Percentiles rank a stretch among this genome's conserved stretches.
phyloP scores from a whole-genome alignment of 352 stramenopile genomes.

The Aphanomyces cochlioides region DNA sequence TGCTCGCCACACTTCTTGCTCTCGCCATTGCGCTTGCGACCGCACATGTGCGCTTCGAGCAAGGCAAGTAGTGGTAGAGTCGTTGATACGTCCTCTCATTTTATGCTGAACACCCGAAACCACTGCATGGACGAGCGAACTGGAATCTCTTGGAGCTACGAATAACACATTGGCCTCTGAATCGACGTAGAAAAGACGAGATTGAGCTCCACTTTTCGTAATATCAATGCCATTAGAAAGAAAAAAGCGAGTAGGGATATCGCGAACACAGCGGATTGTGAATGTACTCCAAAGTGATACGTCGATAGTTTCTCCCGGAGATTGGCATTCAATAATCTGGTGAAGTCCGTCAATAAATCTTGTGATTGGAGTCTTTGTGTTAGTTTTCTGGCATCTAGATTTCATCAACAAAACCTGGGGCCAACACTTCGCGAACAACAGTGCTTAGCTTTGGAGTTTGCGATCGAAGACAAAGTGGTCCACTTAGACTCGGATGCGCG shows the following conservation, averaged over 20 bases:
- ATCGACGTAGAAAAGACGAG: slow-evolving; percentile 63
- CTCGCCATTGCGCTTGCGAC: too few species aligned
- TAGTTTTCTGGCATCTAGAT: neutral
- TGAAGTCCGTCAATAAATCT: too few species aligned
- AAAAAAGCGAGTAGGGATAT: neutral
- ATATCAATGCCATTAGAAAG: neutral
- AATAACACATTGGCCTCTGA: slow-evolving; percentile 37
- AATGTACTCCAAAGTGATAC: neutral
- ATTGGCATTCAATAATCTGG: too few species aligned
- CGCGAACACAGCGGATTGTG: neutral
- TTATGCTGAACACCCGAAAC: slow-evolving; percentile 60
- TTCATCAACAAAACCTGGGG: too few species aligned
- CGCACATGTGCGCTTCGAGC: too few species aligned
- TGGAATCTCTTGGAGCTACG: slow-evolving; percentile 47
- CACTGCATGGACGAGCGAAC: slow-evolving; percentile 50
- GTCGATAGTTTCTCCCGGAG: neutral
- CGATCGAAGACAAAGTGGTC: too few species aligned
- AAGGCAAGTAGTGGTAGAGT: too few species aligned
- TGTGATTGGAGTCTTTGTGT: neutral
- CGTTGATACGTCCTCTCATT: too few species aligned
- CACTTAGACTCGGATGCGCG: too few species aligned
- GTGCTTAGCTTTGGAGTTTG: too few species aligned
- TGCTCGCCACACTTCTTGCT: too few species aligned
- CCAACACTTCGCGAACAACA: too few species aligned
- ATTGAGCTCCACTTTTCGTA: neutral